Evolutionary conservation across 78 protist genomes (phyloP).

Genomic region (Thecamonas trahens): DNA sequence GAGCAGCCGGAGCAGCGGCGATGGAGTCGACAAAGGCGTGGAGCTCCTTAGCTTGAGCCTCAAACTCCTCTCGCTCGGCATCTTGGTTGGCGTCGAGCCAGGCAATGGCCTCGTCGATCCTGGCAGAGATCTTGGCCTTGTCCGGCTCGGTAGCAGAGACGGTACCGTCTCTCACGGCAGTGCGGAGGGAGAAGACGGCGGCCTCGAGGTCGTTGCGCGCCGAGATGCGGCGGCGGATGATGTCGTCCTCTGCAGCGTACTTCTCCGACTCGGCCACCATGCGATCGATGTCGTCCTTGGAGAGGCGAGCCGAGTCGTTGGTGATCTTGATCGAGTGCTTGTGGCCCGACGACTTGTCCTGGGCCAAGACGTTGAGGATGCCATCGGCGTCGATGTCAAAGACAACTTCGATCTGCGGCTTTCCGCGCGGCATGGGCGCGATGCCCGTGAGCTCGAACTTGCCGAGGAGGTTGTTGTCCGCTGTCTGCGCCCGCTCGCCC

Average conservation of each 20-base stretch:
- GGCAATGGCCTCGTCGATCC: conserved; percentile 12
- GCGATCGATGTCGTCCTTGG: conserved; percentile 85
- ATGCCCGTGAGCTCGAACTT: conserved; percentile 89
- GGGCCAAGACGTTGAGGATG: conserved; percentile 90
- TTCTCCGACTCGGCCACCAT: conserved; percentile 93
- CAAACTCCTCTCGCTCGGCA: neutral
- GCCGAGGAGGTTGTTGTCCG: conserved; percentile 91
- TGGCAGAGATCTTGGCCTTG: neutral
- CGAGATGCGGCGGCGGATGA: conserved; percentile 42
- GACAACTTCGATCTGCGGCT: conserved; percentile 95
- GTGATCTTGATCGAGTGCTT: conserved; percentile 84
- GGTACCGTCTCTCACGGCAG: conserved; percentile 12
- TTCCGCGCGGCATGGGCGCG: conserved; percentile 97
- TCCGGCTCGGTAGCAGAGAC: conserved; percentile 27
- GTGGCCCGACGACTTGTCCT: conserved; percentile 82
- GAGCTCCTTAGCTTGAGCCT: too few relatives aligned
- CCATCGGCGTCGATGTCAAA: conserved; percentile 94
- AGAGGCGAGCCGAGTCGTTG: conserved; percentile 91
- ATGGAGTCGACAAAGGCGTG: too few relatives aligned
- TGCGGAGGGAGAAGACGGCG: conserved; percentile 60
- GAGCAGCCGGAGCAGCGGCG: too few relatives aligned
- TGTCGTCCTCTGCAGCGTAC: conserved; percentile 80
- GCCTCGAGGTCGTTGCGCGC: conserved; percentile 76
- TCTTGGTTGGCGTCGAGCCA: conserved; percentile 35
- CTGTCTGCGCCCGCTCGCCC: conserved; percentile 90